Base-by-base conservation (phyloP, 495 filamentous ascomycete species). In the Lichina pygmaea region DNA sequence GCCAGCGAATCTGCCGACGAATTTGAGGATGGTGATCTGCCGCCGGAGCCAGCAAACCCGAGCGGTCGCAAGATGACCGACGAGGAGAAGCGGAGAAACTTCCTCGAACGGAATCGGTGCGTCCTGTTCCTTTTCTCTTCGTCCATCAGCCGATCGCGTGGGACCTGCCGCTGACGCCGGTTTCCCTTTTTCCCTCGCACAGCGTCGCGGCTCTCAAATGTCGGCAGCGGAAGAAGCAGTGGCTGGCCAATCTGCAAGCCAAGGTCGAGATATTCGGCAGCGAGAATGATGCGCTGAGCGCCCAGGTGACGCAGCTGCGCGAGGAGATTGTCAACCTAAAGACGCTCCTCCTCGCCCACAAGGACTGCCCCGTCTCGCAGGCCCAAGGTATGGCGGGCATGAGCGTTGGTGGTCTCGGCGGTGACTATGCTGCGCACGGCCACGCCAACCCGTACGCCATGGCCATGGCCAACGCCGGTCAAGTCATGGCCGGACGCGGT, bases 81-180 rank as follows among this genome's bases (percentile, higher is more conserved):
- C 51, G 89, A 95, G 56, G 89, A 97, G 62, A 97, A 97, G 67
- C 64, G 89, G 37, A 93, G 89, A 64, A 97, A 97, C 54, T 97
- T 97, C 61, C 65, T 97, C 8, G 89, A 97, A 53, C 67, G 89
- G 33, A 97, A 97, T 58, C 70, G 89, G 89, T 94, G 72, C 53
- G 81, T 66, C 49, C 24, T 46, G 8, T 24, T 41, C 36, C 13
- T 36, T 10, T 16, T 4, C 33, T 48, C 33, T 41, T 42, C 30
- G 43, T 45, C 9, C 15, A 45, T 8, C 17, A 16, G 16, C 38
- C 3, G 13, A 42, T 2, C 41, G 32, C 31, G 11, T 36, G 41
- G 37, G 13, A 24, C 33, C 16, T 46, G 9, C 41, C 44, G 37
- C 7, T 47, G 33, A 8, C 15, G 7, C n/a, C 11, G 10, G 34